Conservation (phyloP, 371 early-diverging fungal species). For the Mortierella sp. region DNA sequence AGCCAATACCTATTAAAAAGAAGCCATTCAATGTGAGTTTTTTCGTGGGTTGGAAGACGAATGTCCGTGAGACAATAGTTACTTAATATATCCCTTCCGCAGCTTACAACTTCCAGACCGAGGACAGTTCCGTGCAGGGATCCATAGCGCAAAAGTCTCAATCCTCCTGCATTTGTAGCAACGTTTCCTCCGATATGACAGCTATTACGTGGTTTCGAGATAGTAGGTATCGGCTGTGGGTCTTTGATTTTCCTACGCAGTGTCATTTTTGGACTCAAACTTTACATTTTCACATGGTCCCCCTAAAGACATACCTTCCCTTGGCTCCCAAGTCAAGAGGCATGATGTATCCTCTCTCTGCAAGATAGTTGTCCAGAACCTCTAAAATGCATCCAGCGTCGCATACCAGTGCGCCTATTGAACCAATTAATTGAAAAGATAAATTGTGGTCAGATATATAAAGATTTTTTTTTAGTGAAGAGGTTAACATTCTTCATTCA, state of each 20-base stretch:
- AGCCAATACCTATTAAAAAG: constrained; percentile 75
- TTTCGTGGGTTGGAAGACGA: not conserved
- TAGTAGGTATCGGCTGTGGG: not conserved
- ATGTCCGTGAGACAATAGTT: not conserved
- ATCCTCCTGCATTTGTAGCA: constrained; percentile 96
- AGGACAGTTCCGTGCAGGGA: constrained; percentile 92
- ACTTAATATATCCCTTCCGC: not conserved
- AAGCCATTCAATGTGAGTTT: not conserved
- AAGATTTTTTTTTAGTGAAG: too few relatives aligned
- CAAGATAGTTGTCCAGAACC: constrained; percentile 81
- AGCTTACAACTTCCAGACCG: constrained; percentile 80
- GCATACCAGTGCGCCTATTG: constrained; percentile 79
- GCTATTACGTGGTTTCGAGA: constrained; percentile 24
- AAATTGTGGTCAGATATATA: too few relatives aligned
- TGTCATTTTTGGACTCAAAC: not conserved
- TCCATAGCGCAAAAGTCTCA: constrained; percentile 92
- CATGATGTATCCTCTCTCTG: constrained; percentile 85
- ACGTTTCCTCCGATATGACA: constrained; percentile 97
- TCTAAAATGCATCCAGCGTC: constrained; percentile 95
- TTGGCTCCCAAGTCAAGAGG: constrained; percentile 96
- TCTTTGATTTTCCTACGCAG: not conserved
- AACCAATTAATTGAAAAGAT: constrained; percentile 2
- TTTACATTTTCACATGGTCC: too few relatives aligned
- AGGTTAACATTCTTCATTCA: too few relatives aligned
- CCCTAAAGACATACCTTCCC: constrained; percentile 67